Evolutionary conservation across 176 grass and related monocot species (phyloP).

Genomic region (Lolium rigidum): DNA sequence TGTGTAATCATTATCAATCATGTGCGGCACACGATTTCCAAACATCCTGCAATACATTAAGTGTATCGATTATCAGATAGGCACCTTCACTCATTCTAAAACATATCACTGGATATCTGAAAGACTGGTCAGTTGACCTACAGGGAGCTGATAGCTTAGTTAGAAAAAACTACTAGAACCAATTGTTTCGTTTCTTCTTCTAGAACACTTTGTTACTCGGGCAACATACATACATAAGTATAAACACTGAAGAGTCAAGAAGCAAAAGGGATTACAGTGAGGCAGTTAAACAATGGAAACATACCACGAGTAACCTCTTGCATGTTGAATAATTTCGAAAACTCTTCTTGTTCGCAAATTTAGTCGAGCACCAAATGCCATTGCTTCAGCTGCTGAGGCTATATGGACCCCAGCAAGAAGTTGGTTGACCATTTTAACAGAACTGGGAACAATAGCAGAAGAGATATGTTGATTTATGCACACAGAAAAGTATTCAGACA

Average conservation of each 20-base stretch:
- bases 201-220: constrained; percentile 17
- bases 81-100: constrained; percentile 32
- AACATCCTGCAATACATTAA: constrained; percentile 83
- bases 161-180: constrained; percentile 19
- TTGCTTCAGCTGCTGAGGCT: constrained; percentile 88
- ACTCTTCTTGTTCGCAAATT: constrained; percentile 76
- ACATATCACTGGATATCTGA: constrained; percentile 10
- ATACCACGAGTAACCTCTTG: constrained; percentile 92
- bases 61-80: constrained; percentile 4
- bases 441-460: constrained; percentile 65
- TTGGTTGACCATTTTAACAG: constrained; percentile 99
- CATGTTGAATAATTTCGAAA: constrained; percentile 89
- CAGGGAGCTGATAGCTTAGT: constrained; percentile 7
- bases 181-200: background rate
- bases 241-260: constrained; percentile 23
- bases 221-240: constrained; percentile 17
- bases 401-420: constrained; percentile 99
- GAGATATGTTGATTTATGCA: constrained; percentile 17
- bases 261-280: constrained; percentile 12
- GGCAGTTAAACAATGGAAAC: constrained; percentile 32
- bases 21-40: constrained; percentile 98
- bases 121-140: constrained; percentile 7
- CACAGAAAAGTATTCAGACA: background rate
- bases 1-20: constrained; percentile 91
- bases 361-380: constrained; percentile 87